Conservation (phyloP, 1,284 basidiomycete species). For the Trametes versicolor region DNA sequence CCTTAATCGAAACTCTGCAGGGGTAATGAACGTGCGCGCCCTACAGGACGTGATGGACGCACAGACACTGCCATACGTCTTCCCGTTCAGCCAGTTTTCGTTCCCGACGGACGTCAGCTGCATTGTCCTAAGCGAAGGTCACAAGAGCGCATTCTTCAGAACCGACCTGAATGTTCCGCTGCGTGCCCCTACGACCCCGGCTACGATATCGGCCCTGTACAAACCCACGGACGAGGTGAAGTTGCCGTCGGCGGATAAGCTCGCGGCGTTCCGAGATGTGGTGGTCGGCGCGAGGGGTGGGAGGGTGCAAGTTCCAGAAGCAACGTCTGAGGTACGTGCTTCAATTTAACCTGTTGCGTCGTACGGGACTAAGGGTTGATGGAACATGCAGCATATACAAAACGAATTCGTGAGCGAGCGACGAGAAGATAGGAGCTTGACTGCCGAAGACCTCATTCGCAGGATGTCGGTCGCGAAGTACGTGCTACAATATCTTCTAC, state of each 20-base stretch:
- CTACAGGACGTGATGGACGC: constrained; percentile 74
- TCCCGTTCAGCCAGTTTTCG: constrained; percentile 81
- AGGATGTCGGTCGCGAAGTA: constrained; percentile 74
- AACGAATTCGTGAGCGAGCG: constrained; percentile 76
- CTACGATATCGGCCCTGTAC: constrained; percentile 51
- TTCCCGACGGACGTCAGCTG: constrained; percentile 81
- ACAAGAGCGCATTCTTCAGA: constrained; percentile 75
- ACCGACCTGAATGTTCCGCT: constrained; percentile 65
- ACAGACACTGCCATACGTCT: constrained; percentile 82
- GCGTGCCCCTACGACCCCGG: constrained; percentile 36
- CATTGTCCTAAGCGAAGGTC: constrained; percentile 73
- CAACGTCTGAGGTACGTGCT: constrained; percentile 60
- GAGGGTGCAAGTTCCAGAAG: constrained; percentile 60
- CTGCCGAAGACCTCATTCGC: constrained; percentile 69
- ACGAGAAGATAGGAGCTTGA: constrained; percentile 54
- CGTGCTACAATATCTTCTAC: constrained; percentile 30
- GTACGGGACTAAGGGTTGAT: background rate
- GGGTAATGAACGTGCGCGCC: constrained; percentile 74
- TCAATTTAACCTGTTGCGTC: background rate
- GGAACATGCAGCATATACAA: constrained; percentile 66
- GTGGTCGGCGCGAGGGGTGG: constrained; percentile 59
- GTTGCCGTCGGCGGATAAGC: constrained; percentile 54
- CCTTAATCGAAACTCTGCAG: constrained; percentile 44
- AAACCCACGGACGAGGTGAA: constrained; percentile 53
- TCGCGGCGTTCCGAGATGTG: constrained; percentile 64